Base-by-base conservation (phyloP, 2,329 filamentous ascomycete genomes). In the Thelonectria rubi region DNA sequence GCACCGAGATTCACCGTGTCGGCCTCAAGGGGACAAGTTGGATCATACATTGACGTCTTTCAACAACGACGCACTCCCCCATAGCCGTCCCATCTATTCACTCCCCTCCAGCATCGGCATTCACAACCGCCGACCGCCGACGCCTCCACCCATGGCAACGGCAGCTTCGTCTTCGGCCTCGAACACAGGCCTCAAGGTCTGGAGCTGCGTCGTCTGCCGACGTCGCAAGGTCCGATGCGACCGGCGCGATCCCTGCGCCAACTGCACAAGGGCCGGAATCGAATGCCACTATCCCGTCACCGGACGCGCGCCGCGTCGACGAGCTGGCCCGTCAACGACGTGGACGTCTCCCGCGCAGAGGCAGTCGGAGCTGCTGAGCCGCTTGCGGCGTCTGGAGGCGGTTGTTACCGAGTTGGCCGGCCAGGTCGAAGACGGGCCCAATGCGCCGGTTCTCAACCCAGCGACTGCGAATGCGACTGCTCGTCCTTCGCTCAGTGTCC, bases 271-370 rank as follows among this genome's bases (percentile, higher is more conserved):
- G 9, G 66, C 34, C 30, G 66, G 62, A 1, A 67, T 75, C 1
- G 73, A 75, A 14, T 76, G 74, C 18, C 67, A 74, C 34, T 75
- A 69, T 12, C 74, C 74, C 0, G 73, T 75, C 2, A 73, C 72
- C 6, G 74, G 74, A 18, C 72, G 74, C 11, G 60, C 73, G 11
- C 74, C 74, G 1, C 67, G 67, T 15, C 73, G 73, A 1, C 66
- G 34, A 8, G 62, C 68, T 6, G 65, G 66, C 43, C 62, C 68
- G 1, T n/a, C n/a, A n/a, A n/a, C 54, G 5, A 45, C 62, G 5
- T 61, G 21, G 21, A 67, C 60, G 18, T 65, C 67, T 5, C 70
- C 70, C 3, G 65, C 71, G 2, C 70, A 73, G 58, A 75, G 70
- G 43, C 74, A 75, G 32, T 62, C 72, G 2, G 74, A 76, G 49